Percentiles rank a stretch among this genome's conserved stretches.
These are phyloP conservation scores for Dendrobium officinale DNA, from an alignment of 106 monocot genomes.

Conservation along the genomic window DNA sequence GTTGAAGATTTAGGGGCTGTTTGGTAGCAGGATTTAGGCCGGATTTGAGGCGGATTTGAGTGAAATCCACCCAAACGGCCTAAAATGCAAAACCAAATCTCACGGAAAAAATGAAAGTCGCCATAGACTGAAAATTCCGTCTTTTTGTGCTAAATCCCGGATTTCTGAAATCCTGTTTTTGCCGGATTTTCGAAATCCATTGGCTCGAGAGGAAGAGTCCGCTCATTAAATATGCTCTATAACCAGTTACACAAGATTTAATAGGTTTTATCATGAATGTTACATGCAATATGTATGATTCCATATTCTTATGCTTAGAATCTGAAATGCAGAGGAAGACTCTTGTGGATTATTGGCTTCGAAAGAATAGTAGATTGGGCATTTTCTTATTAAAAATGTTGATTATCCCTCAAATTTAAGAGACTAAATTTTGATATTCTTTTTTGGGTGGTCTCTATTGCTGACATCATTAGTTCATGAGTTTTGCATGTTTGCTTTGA, in stretches of 20 bases:
- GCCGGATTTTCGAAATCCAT: too few relatives aligned
- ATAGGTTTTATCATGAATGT: too few relatives aligned
- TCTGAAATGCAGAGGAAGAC: neutral
- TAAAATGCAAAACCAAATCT: too few relatives aligned
- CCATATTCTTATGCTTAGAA: neutral
- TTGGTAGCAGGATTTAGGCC: too few relatives aligned
- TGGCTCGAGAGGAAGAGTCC: too few relatives aligned
- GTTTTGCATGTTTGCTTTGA: slow-evolving; percentile 3
- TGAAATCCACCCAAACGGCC: too few relatives aligned
- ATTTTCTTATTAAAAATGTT: neutral
- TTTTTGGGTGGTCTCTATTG: neutral
- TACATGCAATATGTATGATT: neutral
- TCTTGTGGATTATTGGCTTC: neutral
- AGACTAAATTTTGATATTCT: neutral
- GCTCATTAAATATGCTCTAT: too few relatives aligned
- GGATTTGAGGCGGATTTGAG: too few relatives aligned
- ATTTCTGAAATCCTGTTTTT: too few relatives aligned
- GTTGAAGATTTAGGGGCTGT: neutral
- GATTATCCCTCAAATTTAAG: neutral
- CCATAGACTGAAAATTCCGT: too few relatives aligned
- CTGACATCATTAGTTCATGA: neutral
- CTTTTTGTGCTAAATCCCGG: too few relatives aligned
- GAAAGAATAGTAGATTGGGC: neutral
- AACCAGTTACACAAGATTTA: too few relatives aligned
- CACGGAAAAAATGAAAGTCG: neutral